These are phyloP conservation scores for Vitis riparia DNA, from an alignment of 164 flowering plant genomes.

Conservation along the genomic window DNA sequence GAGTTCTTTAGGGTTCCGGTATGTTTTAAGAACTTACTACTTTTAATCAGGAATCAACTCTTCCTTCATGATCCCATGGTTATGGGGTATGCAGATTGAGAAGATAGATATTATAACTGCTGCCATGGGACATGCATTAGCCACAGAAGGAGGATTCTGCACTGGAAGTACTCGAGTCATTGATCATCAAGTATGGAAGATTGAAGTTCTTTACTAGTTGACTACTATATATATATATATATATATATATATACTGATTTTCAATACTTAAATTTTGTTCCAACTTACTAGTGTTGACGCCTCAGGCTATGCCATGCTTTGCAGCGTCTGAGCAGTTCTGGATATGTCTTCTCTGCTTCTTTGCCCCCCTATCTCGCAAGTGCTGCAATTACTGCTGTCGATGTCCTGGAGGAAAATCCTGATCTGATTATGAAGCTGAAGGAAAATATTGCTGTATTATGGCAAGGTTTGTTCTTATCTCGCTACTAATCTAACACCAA, in stretches of 20 bases:
- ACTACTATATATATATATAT: no score
- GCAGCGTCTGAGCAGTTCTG: constrained; percentile 96
- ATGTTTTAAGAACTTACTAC: constrained; percentile 23
- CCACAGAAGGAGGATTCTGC: constrained; percentile 98
- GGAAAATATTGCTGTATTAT: constrained; percentile 56
- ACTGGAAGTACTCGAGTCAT: constrained; percentile 90
- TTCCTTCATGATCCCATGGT: constrained; percentile 12
- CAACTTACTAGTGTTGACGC: constrained; percentile 5
- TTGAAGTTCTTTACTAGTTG: background rate
- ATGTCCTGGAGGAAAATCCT: constrained; percentile 63
- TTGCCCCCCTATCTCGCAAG: constrained; percentile 95
- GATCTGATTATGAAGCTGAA: constrained; percentile 45
- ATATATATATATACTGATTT: no score
- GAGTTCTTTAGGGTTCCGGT: constrained; percentile 82
- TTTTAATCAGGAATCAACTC: constrained; percentile 8
- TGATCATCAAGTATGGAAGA: constrained; percentile 81
- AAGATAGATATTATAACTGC: constrained; percentile 94
- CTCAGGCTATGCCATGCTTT: background rate
- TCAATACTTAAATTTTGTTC: background rate
- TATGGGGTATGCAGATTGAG: constrained; percentile 56
- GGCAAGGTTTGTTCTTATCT: constrained; percentile 57
- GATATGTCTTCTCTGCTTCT: constrained; percentile 98
- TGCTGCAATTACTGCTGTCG: constrained; percentile 79
- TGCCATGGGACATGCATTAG: constrained; percentile 95
- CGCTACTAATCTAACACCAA: no score